phyloP scores from a whole-genome alignment of 768 basidiomycete species.

The Pholiota molesta region DNA sequence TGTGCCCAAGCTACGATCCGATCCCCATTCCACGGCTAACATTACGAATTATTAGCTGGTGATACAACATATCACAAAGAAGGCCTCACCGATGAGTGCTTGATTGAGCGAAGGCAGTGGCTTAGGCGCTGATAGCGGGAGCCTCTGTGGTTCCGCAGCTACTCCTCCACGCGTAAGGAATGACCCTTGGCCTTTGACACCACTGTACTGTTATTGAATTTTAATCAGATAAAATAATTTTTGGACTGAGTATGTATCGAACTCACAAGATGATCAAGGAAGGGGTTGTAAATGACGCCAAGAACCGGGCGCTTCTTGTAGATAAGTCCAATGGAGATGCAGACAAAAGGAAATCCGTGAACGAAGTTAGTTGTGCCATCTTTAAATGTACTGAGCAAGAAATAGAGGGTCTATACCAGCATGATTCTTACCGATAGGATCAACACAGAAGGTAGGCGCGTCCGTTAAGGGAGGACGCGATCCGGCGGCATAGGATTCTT shows the following conservation, averaged over 20 bases:
- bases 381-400: conserved; percentile 25
- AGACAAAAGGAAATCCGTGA: conserved; percentile 84
- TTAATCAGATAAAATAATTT: background rate
- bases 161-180: conserved; percentile 59
- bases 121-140: conserved; percentile 70
- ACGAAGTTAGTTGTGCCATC: conserved; percentile 91
- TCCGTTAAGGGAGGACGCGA: conserved; percentile 72
- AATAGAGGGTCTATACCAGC: background rate
- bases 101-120: conserved; percentile 69
- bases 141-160: conserved; percentile 45
- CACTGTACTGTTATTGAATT: conserved; percentile 61
- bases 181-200: conserved; percentile 78
- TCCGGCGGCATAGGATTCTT: conserved; percentile 90
- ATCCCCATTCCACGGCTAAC: conserved; percentile 86
- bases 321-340: conserved; percentile 90
- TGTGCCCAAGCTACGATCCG: conserved; percentile 60
- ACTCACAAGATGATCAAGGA: conserved; percentile 78
- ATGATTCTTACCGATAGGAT: conserved; percentile 78
- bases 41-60: background rate
- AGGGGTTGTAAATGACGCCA: conserved; percentile 94
- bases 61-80: background rate
- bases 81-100: conserved; percentile 64
- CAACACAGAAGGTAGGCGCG: conserved; percentile 93
- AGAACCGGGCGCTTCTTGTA: conserved; percentile 80
- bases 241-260: background rate